Evolutionary conservation across 148 eudicot species (phyloP).

Genomic region (Diospyros lotus): DNA sequence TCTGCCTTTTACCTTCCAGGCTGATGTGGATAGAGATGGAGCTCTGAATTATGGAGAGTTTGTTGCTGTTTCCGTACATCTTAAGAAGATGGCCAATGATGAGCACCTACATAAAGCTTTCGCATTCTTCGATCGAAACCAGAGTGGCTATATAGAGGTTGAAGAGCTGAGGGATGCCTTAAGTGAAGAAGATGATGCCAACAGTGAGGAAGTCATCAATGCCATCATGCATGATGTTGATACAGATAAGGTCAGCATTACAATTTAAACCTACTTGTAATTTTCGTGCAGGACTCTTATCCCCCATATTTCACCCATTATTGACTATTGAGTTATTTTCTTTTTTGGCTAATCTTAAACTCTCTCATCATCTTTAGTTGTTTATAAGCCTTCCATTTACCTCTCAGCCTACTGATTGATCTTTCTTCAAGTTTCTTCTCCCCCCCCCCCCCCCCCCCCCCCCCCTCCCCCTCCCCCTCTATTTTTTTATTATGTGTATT

Average conservation of each 20-base stretch:
- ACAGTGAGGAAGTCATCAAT: constrained; percentile 61
- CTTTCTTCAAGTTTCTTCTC: neutral
- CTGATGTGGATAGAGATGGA: constrained; percentile 75
- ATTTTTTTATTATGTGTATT: no score
- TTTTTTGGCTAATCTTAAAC: neutral
- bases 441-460: neutral
- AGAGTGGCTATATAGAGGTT: constrained; percentile 67
- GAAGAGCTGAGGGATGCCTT: constrained; percentile 66
- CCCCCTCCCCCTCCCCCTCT: neutral
- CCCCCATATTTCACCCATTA: neutral
- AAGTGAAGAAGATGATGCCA: constrained; percentile 52
- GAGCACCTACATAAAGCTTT: constrained; percentile 73
- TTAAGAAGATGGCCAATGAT: constrained; percentile 67
- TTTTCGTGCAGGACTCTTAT: neutral
- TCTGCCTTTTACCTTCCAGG: constrained; percentile 30
- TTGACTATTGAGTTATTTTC: neutral
- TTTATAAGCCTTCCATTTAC: neutral
- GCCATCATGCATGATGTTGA: constrained; percentile 82
- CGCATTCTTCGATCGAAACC: constrained; percentile 59
- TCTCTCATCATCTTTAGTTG: neutral
- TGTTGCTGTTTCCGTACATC: constrained; percentile 69
- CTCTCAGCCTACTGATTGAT: neutral
- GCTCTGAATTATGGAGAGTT: constrained; percentile 58
- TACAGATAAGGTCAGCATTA: constrained; percentile 58
- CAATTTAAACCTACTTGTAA: neutral